Evolutionary conservation across 2,329 filamentous ascomycete species (phyloP).

Genomic region (Ophiostoma ips): DNA sequence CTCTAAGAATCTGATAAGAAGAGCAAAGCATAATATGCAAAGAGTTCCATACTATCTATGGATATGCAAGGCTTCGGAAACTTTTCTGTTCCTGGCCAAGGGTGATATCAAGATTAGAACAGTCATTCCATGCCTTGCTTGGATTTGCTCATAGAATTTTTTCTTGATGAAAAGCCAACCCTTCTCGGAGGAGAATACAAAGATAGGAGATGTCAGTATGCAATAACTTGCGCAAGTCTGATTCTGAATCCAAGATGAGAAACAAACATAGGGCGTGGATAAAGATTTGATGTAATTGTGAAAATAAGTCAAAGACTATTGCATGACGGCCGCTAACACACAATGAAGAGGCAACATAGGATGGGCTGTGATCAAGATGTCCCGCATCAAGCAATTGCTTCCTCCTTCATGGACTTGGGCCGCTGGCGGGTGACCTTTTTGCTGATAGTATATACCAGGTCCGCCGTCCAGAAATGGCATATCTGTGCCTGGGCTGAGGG

Average conservation of each 20-base stretch:
- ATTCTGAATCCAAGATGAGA: conserved; percentile 11
- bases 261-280: conserved; percentile 13
- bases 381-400: conserved; percentile 12
- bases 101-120: too few species aligned
- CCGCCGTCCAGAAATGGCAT: conserved; percentile 55
- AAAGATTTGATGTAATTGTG: conserved; percentile 1
- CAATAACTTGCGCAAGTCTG: too few species aligned
- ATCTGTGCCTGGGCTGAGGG: conserved; percentile 55
- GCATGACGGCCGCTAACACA: conserved; percentile 1
- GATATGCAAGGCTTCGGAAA: too few species aligned
- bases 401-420: conserved; percentile 24
- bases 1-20: too few species aligned
- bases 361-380: not conserved
- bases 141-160: too few species aligned
- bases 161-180: too few species aligned
- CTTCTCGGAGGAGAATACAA: too few species aligned
- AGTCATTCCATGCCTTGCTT: too few species aligned
- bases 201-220: too few species aligned
- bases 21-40: too few species aligned
- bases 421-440: conserved; percentile 48
- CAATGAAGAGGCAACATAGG: not conserved
- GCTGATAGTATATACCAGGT: conserved; percentile 58
- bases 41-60: too few species aligned
- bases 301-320: conserved; percentile 1
- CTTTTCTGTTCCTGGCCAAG: too few species aligned